Base-by-base conservation (phyloP, 768 basidiomycete genomes). In the Lactarius indigo region DNA sequence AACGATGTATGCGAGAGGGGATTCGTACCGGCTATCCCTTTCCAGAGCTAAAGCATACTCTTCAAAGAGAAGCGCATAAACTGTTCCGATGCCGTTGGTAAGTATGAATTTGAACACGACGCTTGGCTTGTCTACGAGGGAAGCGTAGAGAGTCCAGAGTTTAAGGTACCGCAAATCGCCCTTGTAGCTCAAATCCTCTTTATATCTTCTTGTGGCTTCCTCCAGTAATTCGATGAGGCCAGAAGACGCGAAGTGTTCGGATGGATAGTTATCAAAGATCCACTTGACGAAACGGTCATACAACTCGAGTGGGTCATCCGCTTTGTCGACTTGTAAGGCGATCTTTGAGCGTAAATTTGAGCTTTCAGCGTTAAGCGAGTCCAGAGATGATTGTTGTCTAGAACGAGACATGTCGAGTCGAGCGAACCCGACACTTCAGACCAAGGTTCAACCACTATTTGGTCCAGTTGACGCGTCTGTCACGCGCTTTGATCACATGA, bases 281-380 rank as follows among this genome's bases (percentile, higher is more conserved):
- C 95, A 98, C 68, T 91, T 86, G 60, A 98, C 87, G 77, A 95
- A 97, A 74, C 88, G 82, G 75, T 91, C 84, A 70, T 94, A 96
- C 1, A 88, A 83, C 2, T 90, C 89, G 30, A 98, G 83, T 4
- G 95, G 90, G 73, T 98, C 97, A 68, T 90, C 90, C 64, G 92
- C 92, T 68, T 91, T 74, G 65, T 79, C 74, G 56, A 78, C 77
- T 50, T 74, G 75, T n/a, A 75, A 72, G 20, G 81, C 74, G n/a
- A 79, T 76, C 64, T 76, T 72, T 30, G 44, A 58, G 55, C 70
- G 55, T 50, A 55, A 30, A 15, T 35, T 65, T 42, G 64, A 50
- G 55, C 64, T 69, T 54, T 70, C 58, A 1, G 60, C 55, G 15
- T 55, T 58, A 5, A 70, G 44, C 1, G 39, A 35, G 2, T 69